Conservation (phyloP, 2,329 filamentous ascomycete species). For the Coniosporium tulheliwenetii region DNA sequence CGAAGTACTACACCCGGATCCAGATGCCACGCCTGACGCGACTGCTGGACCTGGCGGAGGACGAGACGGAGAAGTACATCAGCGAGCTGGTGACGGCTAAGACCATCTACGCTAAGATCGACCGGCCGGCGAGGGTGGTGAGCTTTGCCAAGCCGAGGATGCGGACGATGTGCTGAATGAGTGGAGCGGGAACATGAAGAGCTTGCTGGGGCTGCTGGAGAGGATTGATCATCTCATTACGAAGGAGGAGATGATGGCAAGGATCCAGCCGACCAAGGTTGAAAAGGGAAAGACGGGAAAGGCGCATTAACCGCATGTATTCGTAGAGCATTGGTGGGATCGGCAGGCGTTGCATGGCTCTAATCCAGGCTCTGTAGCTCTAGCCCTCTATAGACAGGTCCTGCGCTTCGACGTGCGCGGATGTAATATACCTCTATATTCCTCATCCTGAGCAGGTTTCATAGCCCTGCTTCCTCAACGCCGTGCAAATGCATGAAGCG, state of each 20-base stretch:
- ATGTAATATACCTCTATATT: not conserved
- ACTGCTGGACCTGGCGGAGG: slow-evolving; percentile 79
- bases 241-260: slow-evolving; percentile 99
- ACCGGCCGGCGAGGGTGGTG: slow-evolving; percentile 80
- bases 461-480: not conserved
- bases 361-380: too few species aligned
- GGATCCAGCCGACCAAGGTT: slow-evolving; percentile 58
- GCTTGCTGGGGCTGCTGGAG: slow-evolving; percentile 67
- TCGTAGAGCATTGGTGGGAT: not conserved
- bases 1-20: slow-evolving; percentile 98
- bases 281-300: slow-evolving; percentile 23
- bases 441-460: not conserved
- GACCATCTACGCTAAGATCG: slow-evolving; percentile 96
- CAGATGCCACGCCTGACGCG: slow-evolving; percentile 80
- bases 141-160: slow-evolving; percentile 89
- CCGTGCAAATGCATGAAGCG: not conserved
- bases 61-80: slow-evolving; percentile 98
- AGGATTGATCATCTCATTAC: slow-evolving; percentile 96
- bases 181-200: slow-evolving; percentile 98
- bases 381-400: too few species aligned
- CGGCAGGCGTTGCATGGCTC: too few species aligned
- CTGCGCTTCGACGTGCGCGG: not conserved
- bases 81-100: slow-evolving; percentile 93
- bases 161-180: slow-evolving; percentile 95
- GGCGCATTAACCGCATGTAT: slow-evolving; percentile 10